phyloP scores from a whole-genome alignment of 306 rosid genomes.

The Cucurbita argyrosperma region DNA sequence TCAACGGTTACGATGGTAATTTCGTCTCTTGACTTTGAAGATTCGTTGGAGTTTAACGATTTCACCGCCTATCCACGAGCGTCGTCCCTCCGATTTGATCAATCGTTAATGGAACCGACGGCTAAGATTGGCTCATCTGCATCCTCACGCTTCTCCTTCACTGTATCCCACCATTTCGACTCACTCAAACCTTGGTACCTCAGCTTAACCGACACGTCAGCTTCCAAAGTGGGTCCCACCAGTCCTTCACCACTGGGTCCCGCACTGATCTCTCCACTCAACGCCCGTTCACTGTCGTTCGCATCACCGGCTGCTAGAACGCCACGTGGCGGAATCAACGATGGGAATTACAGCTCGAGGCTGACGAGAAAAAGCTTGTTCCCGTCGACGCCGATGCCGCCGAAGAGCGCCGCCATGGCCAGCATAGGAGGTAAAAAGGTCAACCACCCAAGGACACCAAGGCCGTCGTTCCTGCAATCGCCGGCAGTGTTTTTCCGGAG shows the following conservation, averaged over 20 bases:
- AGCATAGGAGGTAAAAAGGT: neutral
- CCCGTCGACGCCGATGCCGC: slow-evolving; percentile 79
- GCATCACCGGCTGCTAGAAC: slow-evolving; percentile 71
- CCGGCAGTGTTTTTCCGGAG: slow-evolving; percentile 72
- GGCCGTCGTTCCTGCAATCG: slow-evolving; percentile 72
- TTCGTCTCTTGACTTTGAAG: slow-evolving; percentile 77
- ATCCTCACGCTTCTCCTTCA: slow-evolving; percentile 88
- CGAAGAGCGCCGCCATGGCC: slow-evolving; percentile 36
- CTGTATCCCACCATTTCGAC: slow-evolving; percentile 78
- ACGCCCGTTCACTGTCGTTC: slow-evolving; percentile 81
- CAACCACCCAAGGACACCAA: slow-evolving; percentile 40
- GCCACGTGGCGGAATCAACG: slow-evolving; percentile 33
- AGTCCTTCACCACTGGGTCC: slow-evolving; percentile 37
- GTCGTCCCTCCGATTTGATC: slow-evolving; percentile 74
- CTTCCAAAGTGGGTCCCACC: slow-evolving; percentile 79
- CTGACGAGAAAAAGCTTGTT: slow-evolving; percentile 44
- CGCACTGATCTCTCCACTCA: slow-evolving; percentile 73
- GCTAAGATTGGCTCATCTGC: slow-evolving; percentile 69
- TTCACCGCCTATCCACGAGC: slow-evolving; percentile 62
- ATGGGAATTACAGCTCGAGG: slow-evolving; percentile 16
- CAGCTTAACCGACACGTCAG: slow-evolving; percentile 65
- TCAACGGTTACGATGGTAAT: slow-evolving; percentile 50
- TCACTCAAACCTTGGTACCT: slow-evolving; percentile 95
- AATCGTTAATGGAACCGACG: slow-evolving; percentile 38
- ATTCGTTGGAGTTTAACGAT: slow-evolving; percentile 51